Base-by-base conservation (phyloP, 1,139 yeast species). In the Kodamaea ohmeri region DNA sequence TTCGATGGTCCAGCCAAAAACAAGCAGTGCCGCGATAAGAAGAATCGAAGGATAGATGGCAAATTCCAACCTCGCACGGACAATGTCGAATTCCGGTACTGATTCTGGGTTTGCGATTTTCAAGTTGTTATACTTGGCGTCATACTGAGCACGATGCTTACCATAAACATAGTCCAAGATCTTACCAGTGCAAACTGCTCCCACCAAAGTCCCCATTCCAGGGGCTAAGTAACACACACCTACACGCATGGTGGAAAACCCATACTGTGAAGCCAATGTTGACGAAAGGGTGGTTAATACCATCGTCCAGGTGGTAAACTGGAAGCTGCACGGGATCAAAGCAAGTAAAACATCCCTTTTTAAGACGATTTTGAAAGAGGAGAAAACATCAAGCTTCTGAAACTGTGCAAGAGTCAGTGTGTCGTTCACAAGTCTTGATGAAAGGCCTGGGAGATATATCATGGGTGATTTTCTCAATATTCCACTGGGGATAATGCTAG, bases 1-100 rank as follows among this genome's bases (percentile, higher is more conserved):
- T 31, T 75, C 65, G 4, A 85, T 49, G 36, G 85, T 73, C 95
- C 95, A 86, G 1, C 92, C 95, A 61, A 75, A 85, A 3, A 56
- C 50, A n/a, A 69, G 48, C 16, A 67, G 53, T 58, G 74, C 83
- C 3, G 55, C 49, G 7, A 69, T 50, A 13, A 67, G 53, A 2
- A 69, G 20, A 26, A 54, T 4, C 33, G 67, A 42, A n/a, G 65
- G 59, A n/a, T 53, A 38, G 8, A 46, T 42, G 1, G 59, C 47
- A 42, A 60, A 49, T 25, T 54, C 53, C 16, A 65, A 48, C 32
- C 72, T 46, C 1, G 66, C 56, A n/a, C 49, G 43, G 36, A 58
- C 48, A 16, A 62, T 44, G 39, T 61, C 52, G 41, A 64, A 61
- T 21, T 45, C 39, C 0, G 59, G 56, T n/a, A 46, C 39, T 9